A percentile compares a stretch with the other conserved stretches of the same genome.
phyloP scores from a whole-genome alignment of 805 yeast genomes.

The Starmera dryadoides region DNA sequence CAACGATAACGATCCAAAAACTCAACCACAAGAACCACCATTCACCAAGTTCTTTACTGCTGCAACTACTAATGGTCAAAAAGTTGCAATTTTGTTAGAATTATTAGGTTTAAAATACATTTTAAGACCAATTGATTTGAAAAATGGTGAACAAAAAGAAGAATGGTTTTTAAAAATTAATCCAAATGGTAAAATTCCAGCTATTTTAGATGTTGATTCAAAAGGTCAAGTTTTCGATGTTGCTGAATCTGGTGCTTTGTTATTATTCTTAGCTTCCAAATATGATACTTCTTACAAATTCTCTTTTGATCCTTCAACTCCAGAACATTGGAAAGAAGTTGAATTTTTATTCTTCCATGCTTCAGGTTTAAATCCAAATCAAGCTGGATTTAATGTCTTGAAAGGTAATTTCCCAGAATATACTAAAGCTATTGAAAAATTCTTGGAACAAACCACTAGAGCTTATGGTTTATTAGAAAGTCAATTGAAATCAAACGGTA shows the following conservation, averaged over 20 bases:
- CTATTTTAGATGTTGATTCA: constrained; percentile 28
- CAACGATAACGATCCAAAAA: constrained; percentile 3
- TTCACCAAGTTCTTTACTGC: constrained; percentile 34
- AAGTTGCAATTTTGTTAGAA: constrained; percentile 29
- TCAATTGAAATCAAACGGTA: constrained; percentile 32
- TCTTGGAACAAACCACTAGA: constrained; percentile 37
- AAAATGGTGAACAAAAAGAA: constrained; percentile 39
- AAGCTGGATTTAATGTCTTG: constrained; percentile 48
- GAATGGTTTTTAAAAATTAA: constrained; percentile 49
- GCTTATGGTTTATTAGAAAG: constrained; percentile 44
- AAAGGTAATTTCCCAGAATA: constrained; percentile 35
- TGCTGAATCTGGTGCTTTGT: constrained; percentile 55
- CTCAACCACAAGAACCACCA: constrained; percentile 24
- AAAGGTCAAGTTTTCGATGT: constrained; percentile 36
- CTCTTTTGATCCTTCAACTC: constrained; percentile 28
- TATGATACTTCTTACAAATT: constrained; percentile 46
- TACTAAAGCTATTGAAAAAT: constrained; percentile 42
- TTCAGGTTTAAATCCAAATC: constrained; percentile 53
- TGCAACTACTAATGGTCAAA: constrained; percentile 33
- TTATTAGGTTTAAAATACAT: constrained; percentile 25
- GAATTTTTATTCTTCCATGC: constrained; percentile 51
- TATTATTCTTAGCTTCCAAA: constrained; percentile 48
- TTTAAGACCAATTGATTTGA: constrained; percentile 31
- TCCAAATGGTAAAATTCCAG: constrained; percentile 59
- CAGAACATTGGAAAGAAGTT: constrained; percentile 40